These are phyloP conservation scores for Phytophthora chlamydospora DNA, from an alignment of 352 stramenopile genomes.

Conservation along the genomic window DNA sequence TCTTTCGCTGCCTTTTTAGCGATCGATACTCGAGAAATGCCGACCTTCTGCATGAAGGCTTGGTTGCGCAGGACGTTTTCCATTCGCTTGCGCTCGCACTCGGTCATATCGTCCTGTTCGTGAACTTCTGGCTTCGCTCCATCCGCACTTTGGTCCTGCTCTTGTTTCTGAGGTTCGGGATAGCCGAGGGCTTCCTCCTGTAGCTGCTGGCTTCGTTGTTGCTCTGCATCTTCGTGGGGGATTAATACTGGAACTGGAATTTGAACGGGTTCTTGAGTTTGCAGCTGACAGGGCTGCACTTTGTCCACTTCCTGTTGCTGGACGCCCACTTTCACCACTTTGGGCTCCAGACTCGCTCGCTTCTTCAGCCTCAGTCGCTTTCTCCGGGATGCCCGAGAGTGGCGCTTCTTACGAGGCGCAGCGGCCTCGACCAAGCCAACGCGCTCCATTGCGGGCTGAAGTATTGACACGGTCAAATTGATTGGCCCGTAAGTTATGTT, in stretches of 20 bases:
- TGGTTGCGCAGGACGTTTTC: conserved; percentile 82
- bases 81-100: conserved; percentile 71
- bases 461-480: conserved; percentile 4
- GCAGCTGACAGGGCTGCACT: no score
- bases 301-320: no score
- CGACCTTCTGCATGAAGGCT: conserved; percentile 74
- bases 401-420: conserved; percentile 11
- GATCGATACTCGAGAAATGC: conserved; percentile 58
- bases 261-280: no score
- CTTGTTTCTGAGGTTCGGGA: no score
- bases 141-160: no score
- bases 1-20: conserved; percentile 10
- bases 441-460: conserved; percentile 1
- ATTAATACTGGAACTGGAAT: no score
- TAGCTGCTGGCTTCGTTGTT: no score
- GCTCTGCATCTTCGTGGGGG: no score
- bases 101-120: conserved; percentile 30
- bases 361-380: conserved; percentile 19
- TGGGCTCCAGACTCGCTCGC: conserved; percentile 10
- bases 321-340: background rate
- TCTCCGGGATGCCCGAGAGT: conserved; percentile 19
- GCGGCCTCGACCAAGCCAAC: background rate
- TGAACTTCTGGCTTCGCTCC: no score
- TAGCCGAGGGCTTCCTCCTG: no score
- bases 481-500: conserved; percentile 16